Evolutionary conservation across 495 filamentous ascomycete genomes (phyloP), one percentile per base, ranked within the genome.

Genomic region (Articulospora tetracladia): DNA sequence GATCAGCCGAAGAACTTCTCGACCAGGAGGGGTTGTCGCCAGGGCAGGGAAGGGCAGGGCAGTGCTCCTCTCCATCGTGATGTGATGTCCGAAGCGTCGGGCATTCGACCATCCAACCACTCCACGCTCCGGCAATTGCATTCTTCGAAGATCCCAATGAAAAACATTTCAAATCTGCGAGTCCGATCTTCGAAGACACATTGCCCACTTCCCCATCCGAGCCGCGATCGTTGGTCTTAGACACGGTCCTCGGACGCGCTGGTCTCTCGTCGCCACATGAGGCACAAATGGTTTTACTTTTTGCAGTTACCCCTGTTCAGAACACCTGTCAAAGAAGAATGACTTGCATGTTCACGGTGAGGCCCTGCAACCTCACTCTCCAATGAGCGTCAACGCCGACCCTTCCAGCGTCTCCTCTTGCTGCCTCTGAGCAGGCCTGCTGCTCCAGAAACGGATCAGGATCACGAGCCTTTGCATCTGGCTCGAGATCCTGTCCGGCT

Each of bases 271-370:
- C 19, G 25, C 47, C 47, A 50, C 47, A 25, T 4, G 47, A 24
- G 47, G 47, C 47, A 50, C 47, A 25, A 7, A 10, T 24, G 4
- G 47, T 50, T 50, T 50, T 50, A 26, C 47, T 24, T 50, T n/a
- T 50, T 50, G 8, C 22, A 25, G 12, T 50, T 22, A 12, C 22
- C 47, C 47, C 23, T 50, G 47, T n/a, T 25, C 47, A 27, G 47
- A 25, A 24, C 20, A 26, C n/a, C 20, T 50, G 47, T 50, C 47
- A 50, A 50, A 24, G 39, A 44, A 44, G 25, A 27, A 50, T 50
- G 47, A 50, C 47, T 50, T 50, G 47, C 47, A 50, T 50, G 22
- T 44, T 44, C 39, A 44, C 39, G 39, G 39, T 44, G 39, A 44
- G n/a, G 39, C 39, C 39, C 39, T 44, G 17, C 15, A 44, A n/a